phyloP scores from a whole-genome alignment of 306 rosid genomes.

The Cicer judaicum region DNA sequence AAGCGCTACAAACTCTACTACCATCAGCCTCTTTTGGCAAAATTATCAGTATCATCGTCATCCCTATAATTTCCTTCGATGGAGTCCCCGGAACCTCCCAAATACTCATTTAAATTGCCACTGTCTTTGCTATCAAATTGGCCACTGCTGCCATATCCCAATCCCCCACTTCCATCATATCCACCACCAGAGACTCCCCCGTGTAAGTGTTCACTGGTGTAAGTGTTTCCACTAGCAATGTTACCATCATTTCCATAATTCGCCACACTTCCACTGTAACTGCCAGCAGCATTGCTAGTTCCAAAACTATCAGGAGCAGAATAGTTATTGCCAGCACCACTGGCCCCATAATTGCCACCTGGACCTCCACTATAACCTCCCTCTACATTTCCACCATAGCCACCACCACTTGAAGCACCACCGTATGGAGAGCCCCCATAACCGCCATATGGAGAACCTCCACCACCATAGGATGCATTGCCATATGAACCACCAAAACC shows the following conservation, averaged over 20 bases:
- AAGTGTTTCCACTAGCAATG: conserved; percentile 43
- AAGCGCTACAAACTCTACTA: conserved; percentile 27
- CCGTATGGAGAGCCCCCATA: conserved; percentile 42
- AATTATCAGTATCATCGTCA: conserved; percentile 50
- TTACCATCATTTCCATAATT: conserved; percentile 48
- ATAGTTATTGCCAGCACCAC: conserved; percentile 47
- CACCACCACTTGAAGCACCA: conserved; percentile 42
- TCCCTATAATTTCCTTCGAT: conserved; percentile 59
- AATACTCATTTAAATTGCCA: conserved; percentile 30
- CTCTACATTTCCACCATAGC: conserved; percentile 49
- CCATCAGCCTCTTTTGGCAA: conserved; percentile 76
- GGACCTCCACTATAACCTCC: conserved; percentile 51
- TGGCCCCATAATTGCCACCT: conserved; percentile 46
- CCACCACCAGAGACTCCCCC: conserved; percentile 24
- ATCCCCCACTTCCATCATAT: conserved; percentile 41
- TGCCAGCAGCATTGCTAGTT: conserved; percentile 40
- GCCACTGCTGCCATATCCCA: conserved; percentile 46
- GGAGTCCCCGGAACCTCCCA: conserved; percentile 45
- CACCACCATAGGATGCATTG: conserved; percentile 45
- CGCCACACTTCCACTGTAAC: conserved; percentile 43
- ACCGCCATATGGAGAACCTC: neutral
- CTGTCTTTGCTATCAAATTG: conserved; percentile 46
- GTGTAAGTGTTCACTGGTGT: conserved; percentile 6
- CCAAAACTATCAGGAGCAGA: conserved; percentile 46
- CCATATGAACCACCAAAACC: conserved; percentile 50